A percentile compares a stretch with the other conserved stretches of the same genome.
These are phyloP conservation scores for Nicotiana paniculata DNA, from an alignment of 257 asterid species.

Conservation along the genomic window DNA sequence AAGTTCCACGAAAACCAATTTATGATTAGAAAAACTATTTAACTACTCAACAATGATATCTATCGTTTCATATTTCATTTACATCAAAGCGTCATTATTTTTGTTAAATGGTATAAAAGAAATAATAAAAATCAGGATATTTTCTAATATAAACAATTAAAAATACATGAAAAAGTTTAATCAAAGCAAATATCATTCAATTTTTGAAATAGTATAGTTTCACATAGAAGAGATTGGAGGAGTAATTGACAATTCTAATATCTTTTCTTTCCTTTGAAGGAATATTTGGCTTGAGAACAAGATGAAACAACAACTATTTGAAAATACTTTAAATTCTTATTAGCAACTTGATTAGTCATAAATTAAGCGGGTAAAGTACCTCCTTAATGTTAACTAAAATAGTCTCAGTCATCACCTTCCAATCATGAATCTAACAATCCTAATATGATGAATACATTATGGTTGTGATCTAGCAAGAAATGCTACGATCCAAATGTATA, in stretches of 20 bases:
- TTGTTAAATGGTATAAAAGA: background rate
- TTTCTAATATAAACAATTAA: too few relatives aligned
- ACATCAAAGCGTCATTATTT: background rate
- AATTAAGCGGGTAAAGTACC: slow-evolving; percentile 20
- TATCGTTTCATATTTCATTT: background rate
- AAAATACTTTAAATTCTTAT: background rate
- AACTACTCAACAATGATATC: background rate
- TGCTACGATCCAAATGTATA: slow-evolving; percentile 17
- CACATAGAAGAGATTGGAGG: background rate
- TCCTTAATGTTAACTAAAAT: slow-evolving; percentile 23
- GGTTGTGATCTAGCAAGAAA: slow-evolving; percentile 34
- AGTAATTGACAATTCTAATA: background rate
- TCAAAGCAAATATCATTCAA: too few relatives aligned
- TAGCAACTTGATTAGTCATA: background rate
- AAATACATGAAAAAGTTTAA: background rate
- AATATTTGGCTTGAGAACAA: background rate
- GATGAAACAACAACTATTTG: background rate
- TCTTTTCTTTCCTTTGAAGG: slow-evolving; percentile 14
- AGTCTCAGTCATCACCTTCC: slow-evolving; percentile 27
- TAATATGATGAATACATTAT: slow-evolving; percentile 24
- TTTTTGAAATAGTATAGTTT: background rate
- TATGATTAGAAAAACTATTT: background rate
- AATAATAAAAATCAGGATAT: too few relatives aligned
- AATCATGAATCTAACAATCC: slow-evolving; percentile 33
- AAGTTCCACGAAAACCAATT: too few relatives aligned